Conservation (phyloP, 2,329 filamentous ascomycete species). For the Colletotrichum lindemuthianum region DNA sequence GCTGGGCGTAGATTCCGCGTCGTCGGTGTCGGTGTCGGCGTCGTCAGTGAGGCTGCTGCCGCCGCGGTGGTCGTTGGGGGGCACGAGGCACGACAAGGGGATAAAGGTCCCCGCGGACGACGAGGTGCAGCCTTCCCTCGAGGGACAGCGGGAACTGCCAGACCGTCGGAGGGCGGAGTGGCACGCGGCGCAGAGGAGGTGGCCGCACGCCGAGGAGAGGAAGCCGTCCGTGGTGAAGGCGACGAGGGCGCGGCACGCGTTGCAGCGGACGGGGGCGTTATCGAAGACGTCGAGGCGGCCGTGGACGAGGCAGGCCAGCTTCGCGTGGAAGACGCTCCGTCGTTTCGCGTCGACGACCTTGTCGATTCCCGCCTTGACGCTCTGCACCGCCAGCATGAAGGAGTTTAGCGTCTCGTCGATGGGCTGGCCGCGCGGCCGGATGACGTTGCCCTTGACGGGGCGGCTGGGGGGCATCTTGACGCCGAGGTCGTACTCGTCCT, state of each 20-base stretch:
- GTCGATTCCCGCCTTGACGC: conserved; percentile 27
- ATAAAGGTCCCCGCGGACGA: conserved; percentile 6
- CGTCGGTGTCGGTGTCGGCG: not conserved
- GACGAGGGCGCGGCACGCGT: not conserved
- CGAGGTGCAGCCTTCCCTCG: not conserved
- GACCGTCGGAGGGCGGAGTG: not conserved
- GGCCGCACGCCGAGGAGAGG: conserved; percentile 23
- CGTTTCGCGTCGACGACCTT: conserved; percentile 6
- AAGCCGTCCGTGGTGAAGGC: not conserved
- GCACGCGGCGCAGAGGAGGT: conserved; percentile 16
- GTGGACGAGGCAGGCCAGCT: not conserved
- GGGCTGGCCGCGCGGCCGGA: conserved; percentile 31
- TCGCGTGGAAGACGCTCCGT: not conserved
- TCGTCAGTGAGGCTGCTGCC: not conserved
- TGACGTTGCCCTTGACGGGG: conserved; percentile 27
- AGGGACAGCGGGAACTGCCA: not conserved
- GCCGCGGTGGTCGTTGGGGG: too few species aligned
- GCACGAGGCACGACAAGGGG: not conserved
- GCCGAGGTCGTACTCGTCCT: conserved; percentile 39
- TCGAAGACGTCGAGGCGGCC: not conserved
- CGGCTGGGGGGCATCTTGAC: conserved; percentile 30
- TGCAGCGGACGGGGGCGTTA: not conserved
- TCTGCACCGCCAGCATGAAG: conserved; percentile 38
- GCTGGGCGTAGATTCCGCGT: not conserved
- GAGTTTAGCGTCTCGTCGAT: conserved; percentile 38